phyloP scores from a whole-genome alignment of 257 asterid species.

The Solanum bulbocastanum region DNA sequence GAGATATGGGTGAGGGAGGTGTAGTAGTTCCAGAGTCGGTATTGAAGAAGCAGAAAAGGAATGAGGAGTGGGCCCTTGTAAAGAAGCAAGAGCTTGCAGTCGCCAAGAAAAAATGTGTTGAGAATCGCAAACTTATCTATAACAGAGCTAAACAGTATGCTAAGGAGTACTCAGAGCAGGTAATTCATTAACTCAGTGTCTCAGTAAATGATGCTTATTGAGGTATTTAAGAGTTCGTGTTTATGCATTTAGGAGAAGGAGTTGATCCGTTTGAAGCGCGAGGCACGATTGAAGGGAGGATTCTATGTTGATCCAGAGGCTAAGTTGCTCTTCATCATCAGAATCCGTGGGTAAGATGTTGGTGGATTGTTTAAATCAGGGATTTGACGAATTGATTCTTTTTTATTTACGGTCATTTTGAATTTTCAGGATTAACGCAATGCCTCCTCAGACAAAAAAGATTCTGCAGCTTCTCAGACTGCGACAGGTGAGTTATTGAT shows the following conservation, averaged over 20 bases:
- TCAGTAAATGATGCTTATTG: no score
- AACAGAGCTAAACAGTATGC: slow-evolving; percentile 38
- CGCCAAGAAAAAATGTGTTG: slow-evolving; percentile 39
- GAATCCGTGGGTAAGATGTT: slow-evolving; percentile 61
- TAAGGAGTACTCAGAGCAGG: slow-evolving; percentile 46
- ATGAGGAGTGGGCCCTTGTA: slow-evolving; percentile 51
- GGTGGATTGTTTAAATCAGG: neutral
- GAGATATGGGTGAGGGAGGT: slow-evolving; percentile 9
- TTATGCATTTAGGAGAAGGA: slow-evolving; percentile 32
- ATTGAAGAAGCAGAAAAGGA: slow-evolving; percentile 68
- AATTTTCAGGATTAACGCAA: slow-evolving; percentile 51
- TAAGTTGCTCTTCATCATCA: slow-evolving; percentile 45
- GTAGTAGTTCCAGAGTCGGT: slow-evolving; percentile 45
- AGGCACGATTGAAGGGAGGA: slow-evolving; percentile 79
- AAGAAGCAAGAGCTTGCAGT: slow-evolving; percentile 38
- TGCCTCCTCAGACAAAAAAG: slow-evolving; percentile 61
- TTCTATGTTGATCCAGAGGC: slow-evolving; percentile 72
- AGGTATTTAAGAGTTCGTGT: neutral
- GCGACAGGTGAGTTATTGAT: slow-evolving; percentile 35
- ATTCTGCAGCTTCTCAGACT: slow-evolving; percentile 59
- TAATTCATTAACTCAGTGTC: neutral
- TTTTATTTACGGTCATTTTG: neutral
- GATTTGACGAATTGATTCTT: neutral
- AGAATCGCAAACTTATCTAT: slow-evolving; percentile 41
- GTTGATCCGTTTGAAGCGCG: slow-evolving; percentile 54